Evolutionary conservation across 495 filamentous ascomycete genomes (phyloP), one percentile per base, ranked within the genome.

Genomic region (Daldinia grandis): DNA sequence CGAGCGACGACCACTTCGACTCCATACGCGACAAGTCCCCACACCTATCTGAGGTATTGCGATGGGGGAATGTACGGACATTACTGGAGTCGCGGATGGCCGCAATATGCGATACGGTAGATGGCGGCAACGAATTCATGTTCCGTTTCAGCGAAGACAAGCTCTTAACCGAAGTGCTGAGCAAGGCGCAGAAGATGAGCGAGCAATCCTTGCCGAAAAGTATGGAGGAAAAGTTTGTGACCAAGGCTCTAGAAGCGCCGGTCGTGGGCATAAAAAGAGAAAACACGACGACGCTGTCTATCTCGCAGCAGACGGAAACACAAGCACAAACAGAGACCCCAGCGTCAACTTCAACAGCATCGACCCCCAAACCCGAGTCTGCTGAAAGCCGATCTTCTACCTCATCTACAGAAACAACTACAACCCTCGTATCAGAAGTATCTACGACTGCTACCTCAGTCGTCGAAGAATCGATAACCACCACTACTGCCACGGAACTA

Each of bases 201-300:
- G 78, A 81, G 6, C 81, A 81, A 0, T 88, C 88, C 0, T 78
- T 98, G 31, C 94, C 95, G 9, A 78, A 80, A 42, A 97, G 91
- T 71, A 85, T 98, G 84, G 96, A 98, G 76, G 90, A 97, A 42
- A 89, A 87, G 28, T 95, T 97, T 73, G 86, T 99, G 12, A 83
- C 80, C 19, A 89, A 90, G 68, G 85, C 87, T n/a, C 79, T 98
- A 27, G 90, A 92, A 59, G 86, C 87, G 50, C 95, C 95, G 0
- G 78, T 94, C 21, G 80, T 91, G 72, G 85, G 84, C 5, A 78
- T 90, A n/a, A 87, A 84, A 72, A 79, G 84, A 44, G 74, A 76
- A 31, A 79, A 84, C 4, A 83, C 85, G 44, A 71, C 68, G 10
- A 25, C 30, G 58, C 76, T 40, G 19, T 63, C n/a, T 17, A 61